These are phyloP conservation scores for sorghum (Sorghum bicolor) DNA, from an alignment of 176 grass and related monocot genomes.

Conservation along the genomic window DNA sequence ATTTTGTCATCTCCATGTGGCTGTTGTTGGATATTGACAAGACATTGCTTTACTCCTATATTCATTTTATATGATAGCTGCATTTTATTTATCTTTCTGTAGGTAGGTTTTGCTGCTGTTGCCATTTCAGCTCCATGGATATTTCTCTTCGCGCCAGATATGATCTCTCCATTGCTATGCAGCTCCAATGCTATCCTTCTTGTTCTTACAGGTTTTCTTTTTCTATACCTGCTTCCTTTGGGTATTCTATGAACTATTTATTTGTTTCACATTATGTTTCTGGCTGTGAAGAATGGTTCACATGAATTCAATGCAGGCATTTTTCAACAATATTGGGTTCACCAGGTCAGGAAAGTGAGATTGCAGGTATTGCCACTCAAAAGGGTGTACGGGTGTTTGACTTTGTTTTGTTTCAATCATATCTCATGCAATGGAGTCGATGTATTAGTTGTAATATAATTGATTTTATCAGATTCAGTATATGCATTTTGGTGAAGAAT, in stretches of 20 bases:
- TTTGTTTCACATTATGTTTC: not conserved
- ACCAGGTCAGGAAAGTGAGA: constrained; percentile 97
- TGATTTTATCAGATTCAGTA: not conserved
- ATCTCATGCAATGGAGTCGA: not conserved
- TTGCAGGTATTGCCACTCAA: constrained; percentile 62
- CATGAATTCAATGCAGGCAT: constrained; percentile 50
- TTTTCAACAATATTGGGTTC: constrained; percentile 99
- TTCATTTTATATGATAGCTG: not conserved
- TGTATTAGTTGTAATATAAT: not conserved
- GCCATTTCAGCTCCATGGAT: constrained; percentile 89
- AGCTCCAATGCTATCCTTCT: constrained; percentile 82
- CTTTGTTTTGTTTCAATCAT: constrained; percentile 2
- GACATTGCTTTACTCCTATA: not conserved
- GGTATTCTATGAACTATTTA: constrained; percentile 2
- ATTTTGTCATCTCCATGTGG: not conserved
- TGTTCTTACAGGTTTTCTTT: constrained; percentile 72
- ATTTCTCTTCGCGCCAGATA: constrained; percentile 61
- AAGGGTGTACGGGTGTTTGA: not conserved
- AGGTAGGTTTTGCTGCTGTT: constrained; percentile 78
- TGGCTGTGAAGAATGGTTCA: constrained; percentile 13
- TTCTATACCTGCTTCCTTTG: constrained; percentile 1
- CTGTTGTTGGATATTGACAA: not conserved
- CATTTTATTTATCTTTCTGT: constrained; percentile 40
- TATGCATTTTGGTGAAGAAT: not conserved
- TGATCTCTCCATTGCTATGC: constrained; percentile 79